Conservation (phyloP, 2,329 filamentous ascomycete species). For the Sporothrix inflata region DNA sequence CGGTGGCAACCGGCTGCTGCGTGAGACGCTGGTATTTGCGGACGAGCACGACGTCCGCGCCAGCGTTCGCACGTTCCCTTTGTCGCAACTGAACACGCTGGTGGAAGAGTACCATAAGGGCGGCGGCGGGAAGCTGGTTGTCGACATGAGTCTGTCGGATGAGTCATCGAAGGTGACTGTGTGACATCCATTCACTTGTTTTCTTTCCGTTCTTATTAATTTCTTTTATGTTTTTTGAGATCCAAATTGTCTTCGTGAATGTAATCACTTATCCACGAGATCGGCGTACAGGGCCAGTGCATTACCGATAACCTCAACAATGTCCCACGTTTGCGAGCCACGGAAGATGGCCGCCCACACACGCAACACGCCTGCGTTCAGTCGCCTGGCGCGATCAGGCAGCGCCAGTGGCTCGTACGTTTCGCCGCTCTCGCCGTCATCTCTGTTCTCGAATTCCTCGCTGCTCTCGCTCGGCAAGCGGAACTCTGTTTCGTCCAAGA, state of each 20-base stretch:
- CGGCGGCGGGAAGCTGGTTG: neutral
- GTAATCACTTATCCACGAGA: neutral
- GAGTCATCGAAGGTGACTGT: no score
- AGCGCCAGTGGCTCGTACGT: neutral
- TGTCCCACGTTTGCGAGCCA: neutral
- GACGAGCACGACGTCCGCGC: neutral
- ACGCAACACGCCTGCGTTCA: neutral
- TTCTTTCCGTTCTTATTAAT: no score
- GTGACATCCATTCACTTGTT: no score
- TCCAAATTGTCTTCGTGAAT: neutral
- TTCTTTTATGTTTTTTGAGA: no score
- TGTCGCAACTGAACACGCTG: neutral
- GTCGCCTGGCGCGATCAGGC: neutral
- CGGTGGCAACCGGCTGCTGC: slow-evolving; percentile 8
- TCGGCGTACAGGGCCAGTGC: slow-evolving; percentile 5
- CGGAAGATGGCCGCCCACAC: slow-evolving; percentile 16
- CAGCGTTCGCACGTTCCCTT: neutral
- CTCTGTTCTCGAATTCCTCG: neutral
- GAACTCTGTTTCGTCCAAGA: slow-evolving; percentile 20
- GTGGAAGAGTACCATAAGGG: slow-evolving; percentile 9
- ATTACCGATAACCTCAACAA: slow-evolving; percentile 9
- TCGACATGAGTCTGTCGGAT: slow-evolving; percentile 10
- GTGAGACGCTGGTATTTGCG: neutral
- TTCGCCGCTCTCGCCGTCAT: neutral
- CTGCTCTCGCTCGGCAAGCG: neutral